A percentile compares a stretch with the other conserved stretches of the same genome.
Evolutionary conservation across 441 rosid species (phyloP).

Genomic region (Erodium trifolium): DNA sequence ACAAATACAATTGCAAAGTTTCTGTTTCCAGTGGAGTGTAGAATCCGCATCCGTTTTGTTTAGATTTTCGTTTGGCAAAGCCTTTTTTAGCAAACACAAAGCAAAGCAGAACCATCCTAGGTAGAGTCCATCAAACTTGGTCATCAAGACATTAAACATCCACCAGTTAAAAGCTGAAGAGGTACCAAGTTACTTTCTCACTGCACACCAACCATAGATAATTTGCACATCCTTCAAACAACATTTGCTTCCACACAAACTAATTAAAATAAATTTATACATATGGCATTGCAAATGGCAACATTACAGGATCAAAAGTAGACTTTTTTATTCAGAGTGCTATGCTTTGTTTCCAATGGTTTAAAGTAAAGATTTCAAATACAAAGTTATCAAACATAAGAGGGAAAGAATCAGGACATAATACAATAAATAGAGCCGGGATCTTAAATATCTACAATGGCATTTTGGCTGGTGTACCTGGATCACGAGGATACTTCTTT

Average conservation of each 20-base stretch:
- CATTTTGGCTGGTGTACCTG: slow-evolving; percentile 69
- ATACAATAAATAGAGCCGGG: background rate
- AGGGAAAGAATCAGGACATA: background rate
- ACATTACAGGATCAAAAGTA: background rate
- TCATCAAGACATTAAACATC: background rate
- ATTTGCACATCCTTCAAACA: slow-evolving; percentile 3
- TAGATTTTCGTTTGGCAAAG: background rate
- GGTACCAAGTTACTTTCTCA: slow-evolving; percentile 5
- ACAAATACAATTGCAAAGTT: slow-evolving; percentile 2
- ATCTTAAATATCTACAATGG: slow-evolving; percentile 38
- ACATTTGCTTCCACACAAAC: background rate
- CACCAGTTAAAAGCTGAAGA: slow-evolving; percentile 8
- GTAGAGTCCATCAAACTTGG: slow-evolving; percentile 1
- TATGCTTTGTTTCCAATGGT: background rate
- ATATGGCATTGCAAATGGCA: background rate
- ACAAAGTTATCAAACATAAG: background rate
- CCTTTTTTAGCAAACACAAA: background rate
- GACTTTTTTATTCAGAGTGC: background rate
- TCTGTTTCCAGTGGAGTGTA: background rate
- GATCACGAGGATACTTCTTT: slow-evolving; percentile 63
- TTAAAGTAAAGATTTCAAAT: background rate
- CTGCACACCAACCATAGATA: background rate
- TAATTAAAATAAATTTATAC: background rate
- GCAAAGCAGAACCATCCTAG: background rate
- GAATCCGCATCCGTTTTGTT: background rate